Percentiles rank a stretch among this genome's conserved stretches.
Evolutionary conservation across 164 flowering plant genomes (phyloP).

Genomic region (Magnolia kwangsiensis): DNA sequence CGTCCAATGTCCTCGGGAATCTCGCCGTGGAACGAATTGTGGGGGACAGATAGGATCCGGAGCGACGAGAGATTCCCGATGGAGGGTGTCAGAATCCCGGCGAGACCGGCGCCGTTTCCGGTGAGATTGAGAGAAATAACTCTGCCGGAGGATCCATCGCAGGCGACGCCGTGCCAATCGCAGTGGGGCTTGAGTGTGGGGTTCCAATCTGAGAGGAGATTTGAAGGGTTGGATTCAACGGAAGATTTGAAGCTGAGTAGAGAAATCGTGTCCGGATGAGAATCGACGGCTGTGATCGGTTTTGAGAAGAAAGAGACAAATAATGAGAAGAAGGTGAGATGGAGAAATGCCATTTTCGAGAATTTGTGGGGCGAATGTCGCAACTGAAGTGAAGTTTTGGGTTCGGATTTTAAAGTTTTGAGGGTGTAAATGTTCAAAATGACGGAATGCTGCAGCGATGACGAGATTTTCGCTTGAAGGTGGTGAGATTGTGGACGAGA

Average conservation of each 20-base stretch:
- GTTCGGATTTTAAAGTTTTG: not conserved
- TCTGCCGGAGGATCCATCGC: conserved; percentile 35
- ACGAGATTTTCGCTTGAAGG: not conserved
- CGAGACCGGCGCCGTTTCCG: conserved; percentile 16
- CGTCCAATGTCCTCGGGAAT: conserved; percentile 48
- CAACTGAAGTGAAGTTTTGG: not conserved
- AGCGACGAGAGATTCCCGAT: conserved; percentile 45
- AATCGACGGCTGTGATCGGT: conserved; percentile 4
- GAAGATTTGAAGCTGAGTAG: conserved; percentile 45
- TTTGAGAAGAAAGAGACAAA: conserved; percentile 7
- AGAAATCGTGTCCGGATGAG: conserved; percentile 27
- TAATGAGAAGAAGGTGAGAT: conserved; percentile 12
- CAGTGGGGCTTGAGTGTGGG: conserved; percentile 30
- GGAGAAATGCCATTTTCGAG: not conserved
- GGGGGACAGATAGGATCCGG: conserved; percentile 34
- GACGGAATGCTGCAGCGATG: conserved; percentile 1
- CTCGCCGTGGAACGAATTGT: conserved; percentile 44
- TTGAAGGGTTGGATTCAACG: conserved; percentile 29
- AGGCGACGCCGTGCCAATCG: conserved; percentile 51
- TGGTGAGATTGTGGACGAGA: conserved; percentile 1
- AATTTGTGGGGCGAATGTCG: not conserved
- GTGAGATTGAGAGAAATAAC: conserved; percentile 35
- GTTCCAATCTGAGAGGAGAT: conserved; percentile 42
- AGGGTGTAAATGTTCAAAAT: not conserved
- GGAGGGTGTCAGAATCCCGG: conserved; percentile 35